These are phyloP conservation scores for Ballota nigra DNA, from an alignment of 257 asterid species.

Conservation along the genomic window DNA sequence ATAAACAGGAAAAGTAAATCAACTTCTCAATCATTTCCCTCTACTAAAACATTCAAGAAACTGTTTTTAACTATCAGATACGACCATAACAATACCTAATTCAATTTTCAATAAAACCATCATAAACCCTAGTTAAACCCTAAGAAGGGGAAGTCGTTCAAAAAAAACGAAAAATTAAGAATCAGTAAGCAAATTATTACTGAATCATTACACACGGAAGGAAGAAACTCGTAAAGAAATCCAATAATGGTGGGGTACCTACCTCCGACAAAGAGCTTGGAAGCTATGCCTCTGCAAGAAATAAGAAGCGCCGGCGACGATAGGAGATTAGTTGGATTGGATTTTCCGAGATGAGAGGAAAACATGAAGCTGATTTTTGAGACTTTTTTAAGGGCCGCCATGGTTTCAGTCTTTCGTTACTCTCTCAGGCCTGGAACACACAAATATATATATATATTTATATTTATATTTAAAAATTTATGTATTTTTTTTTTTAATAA, in stretches of 20 bases:
- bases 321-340: conserved; percentile 8
- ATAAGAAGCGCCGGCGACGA: conserved; percentile 34
- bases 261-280: conserved; percentile 94
- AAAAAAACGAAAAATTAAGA: background rate
- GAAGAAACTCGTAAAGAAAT: background rate
- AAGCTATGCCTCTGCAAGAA: conserved; percentile 70
- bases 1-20: background rate
- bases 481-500: too few species aligned
- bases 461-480: too few species aligned
- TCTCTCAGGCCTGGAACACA: too few species aligned
- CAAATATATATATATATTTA: too few species aligned
- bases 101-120: background rate
- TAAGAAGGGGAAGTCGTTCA: background rate
- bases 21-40: background rate
- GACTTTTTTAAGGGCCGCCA: conserved; percentile 69
- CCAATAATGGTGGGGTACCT: background rate
- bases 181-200: background rate
- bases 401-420: conserved; percentile 16
- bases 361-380: conserved; percentile 26
- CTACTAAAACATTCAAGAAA: background rate
- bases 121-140: conserved; percentile 29
- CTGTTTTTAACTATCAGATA: background rate
- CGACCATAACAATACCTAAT: background rate
- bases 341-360: conserved; percentile 21
- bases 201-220: background rate